phyloP scores from a whole-genome alignment of 2,329 filamentous ascomycete genomes.

The Esteya vermicola region DNA sequence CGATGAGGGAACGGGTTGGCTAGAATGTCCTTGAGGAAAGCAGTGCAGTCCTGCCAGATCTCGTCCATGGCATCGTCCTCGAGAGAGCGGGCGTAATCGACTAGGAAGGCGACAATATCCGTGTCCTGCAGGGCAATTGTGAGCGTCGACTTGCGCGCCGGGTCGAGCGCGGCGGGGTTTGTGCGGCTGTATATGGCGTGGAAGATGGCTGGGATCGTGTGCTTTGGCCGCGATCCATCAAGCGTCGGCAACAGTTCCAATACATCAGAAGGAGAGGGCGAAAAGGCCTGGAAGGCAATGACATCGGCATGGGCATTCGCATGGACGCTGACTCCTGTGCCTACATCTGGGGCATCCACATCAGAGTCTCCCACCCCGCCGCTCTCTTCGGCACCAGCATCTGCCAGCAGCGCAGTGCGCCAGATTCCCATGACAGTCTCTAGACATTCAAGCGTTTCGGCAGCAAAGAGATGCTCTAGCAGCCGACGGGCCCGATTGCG shows the following conservation, averaged over 20 bases:
- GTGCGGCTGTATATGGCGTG: constrained; percentile 93
- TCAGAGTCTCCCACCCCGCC: too few species aligned
- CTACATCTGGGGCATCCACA: too few species aligned
- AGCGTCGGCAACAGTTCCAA: constrained; percentile 82
- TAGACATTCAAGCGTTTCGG: constrained; percentile 83
- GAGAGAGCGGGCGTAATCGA: constrained; percentile 77
- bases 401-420: too few species aligned
- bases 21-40: constrained; percentile 78
- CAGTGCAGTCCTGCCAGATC: constrained; percentile 90
- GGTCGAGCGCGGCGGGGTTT: constrained; percentile 67
- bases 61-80: constrained; percentile 98
- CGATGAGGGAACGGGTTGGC: constrained; percentile 90
- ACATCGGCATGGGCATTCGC: too few species aligned
- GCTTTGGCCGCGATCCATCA: constrained; percentile 79
- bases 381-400: too few species aligned
- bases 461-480: constrained; percentile 82
- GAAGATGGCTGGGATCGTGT: constrained; percentile 86
- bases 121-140: constrained; percentile 72
- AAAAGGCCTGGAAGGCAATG: too few species aligned
- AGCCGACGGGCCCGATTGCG: constrained; percentile 77
- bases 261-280: too few species aligned
- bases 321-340: too few species aligned
- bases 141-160: constrained; percentile 70
- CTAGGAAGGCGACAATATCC: constrained; percentile 76
- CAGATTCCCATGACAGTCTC: constrained; percentile 84